Evolutionary conservation across 331 rosid genomes (phyloP).

Genomic region (Spiraea crenata): DNA sequence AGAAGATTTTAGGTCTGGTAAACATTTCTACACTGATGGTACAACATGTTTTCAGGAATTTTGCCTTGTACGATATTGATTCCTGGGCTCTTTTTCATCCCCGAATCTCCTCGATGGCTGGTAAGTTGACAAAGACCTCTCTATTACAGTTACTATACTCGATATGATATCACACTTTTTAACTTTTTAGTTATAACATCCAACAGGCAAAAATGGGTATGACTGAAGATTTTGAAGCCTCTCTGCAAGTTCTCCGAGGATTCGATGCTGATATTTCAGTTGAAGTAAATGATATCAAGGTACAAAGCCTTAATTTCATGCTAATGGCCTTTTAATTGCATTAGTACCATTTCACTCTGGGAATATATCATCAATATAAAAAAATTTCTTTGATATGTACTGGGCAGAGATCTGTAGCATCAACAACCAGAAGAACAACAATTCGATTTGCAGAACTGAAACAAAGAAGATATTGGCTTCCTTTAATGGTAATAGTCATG

Average conservation of each 20-base stretch:
- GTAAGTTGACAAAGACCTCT: conserved; percentile 44
- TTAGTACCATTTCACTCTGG: conserved; percentile 7
- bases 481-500: conserved; percentile 64
- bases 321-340: conserved; percentile 3
- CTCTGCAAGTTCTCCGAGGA: conserved; percentile 96
- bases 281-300: conserved; percentile 91
- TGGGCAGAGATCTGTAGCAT: conserved; percentile 72
- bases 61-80: conserved; percentile 83
- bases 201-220: conserved; percentile 93
- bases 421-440: conserved; percentile 57
- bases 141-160: conserved; percentile 9
- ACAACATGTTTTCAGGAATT: conserved; percentile 49
- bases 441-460: conserved; percentile 71
- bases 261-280: conserved; percentile 77
- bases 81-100: conserved; percentile 92
- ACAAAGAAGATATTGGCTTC: conserved; percentile 93
- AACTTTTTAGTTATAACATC: conserved; percentile 16
- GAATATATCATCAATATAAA: background rate
- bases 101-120: conserved; percentile 99
- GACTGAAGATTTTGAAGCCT: conserved; percentile 84
- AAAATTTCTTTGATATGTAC: background rate
- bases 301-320: conserved; percentile 24
- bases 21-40: conserved; percentile 15
- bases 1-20: background rate
- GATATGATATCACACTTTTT: conserved; percentile 7